Evolutionary conservation across 2,329 filamentous ascomycete genomes (phyloP).

Genomic region (Lanzia echinophila): DNA sequence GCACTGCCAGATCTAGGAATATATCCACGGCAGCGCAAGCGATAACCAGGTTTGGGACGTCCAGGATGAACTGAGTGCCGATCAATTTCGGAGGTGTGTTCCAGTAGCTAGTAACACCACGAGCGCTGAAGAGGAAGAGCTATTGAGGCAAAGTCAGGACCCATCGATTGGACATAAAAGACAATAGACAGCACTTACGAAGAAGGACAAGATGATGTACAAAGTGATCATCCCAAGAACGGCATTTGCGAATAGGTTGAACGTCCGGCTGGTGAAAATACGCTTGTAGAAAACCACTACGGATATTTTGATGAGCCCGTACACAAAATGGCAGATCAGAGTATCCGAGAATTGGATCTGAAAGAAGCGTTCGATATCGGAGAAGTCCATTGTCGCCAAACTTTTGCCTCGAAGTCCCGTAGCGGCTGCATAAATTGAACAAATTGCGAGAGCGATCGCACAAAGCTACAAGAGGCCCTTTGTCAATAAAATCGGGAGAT

Average conservation of each 20-base stretch:
- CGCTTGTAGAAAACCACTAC: constrained; percentile 5
- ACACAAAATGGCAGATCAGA: constrained; percentile 4
- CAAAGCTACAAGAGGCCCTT: neutral
- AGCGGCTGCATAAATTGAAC: neutral
- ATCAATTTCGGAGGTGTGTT: neutral
- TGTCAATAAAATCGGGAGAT: neutral
- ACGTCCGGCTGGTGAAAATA: neutral
- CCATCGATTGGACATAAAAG: neutral
- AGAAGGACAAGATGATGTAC: constrained; percentile 1
- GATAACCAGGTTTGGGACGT: constrained; percentile 1
- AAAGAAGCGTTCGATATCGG: neutral
- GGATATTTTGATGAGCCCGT: constrained; percentile 5
- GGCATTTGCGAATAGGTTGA: neutral
- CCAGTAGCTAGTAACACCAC: neutral
- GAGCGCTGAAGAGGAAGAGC: neutral
- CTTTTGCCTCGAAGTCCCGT: constrained; percentile 1
- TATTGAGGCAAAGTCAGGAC: neutral
- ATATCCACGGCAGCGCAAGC: constrained; percentile 1
- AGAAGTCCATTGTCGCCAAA: neutral
- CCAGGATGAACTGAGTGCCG: neutral
- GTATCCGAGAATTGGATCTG: constrained; percentile 1
- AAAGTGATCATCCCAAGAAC: constrained; percentile 1
- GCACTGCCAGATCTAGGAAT: neutral
- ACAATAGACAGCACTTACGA: neutral
- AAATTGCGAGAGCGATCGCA: neutral